Evolutionary conservation across 2,329 filamentous ascomycete genomes (phyloP), one percentile per base, ranked within the genome.

Genomic region (Cordyceps cicadae): DNA sequence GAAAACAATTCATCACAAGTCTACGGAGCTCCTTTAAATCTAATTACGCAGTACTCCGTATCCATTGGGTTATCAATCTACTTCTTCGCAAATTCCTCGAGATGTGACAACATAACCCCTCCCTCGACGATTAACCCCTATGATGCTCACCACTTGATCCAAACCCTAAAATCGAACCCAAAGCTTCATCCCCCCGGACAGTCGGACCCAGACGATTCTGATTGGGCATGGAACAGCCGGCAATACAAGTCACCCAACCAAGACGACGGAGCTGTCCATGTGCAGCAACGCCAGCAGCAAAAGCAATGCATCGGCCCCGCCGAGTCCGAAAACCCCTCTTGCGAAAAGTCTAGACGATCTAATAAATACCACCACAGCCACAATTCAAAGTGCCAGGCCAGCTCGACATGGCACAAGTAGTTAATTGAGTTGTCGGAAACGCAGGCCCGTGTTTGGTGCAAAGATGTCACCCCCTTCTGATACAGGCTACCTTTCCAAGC

Each of bases 221-320:
- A 14, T 11, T 37, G 39, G 39, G 39, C 39, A 43, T 43, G 15
- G 14, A n/a, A 43, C 5, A n/a, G n/a, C 12, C 14, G n/a, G 39
- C 15, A 5, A 43, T 43, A 6, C 32, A n/a, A 49, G 15, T 57
- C 54, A 57, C 55, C 55, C 39, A 59, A 59, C 55, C 55, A 59
- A 59, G 34, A 14, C 37, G 24, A 21, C 48, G 55, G 48, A 45
- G 48, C 55, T 26, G 37, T 15, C 24, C 55, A 59, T 59, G 55
- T 59, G 55, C 55, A 37, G 37, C 2, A 58, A 32, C 37, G 5
- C 5, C 39, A 12, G 34, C 34, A 12, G 34, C 34, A 37, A 37
- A 37, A 37, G 34, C 39, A 43, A 43, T n/a, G n/a, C 24, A 29
- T 54, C 58, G 51, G 58, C 58, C 51, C 51, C 58, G 58, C 58